Evolutionary conservation across 257 asterid species (phyloP).

Genomic region (Ocimum tenuiflorum): DNA sequence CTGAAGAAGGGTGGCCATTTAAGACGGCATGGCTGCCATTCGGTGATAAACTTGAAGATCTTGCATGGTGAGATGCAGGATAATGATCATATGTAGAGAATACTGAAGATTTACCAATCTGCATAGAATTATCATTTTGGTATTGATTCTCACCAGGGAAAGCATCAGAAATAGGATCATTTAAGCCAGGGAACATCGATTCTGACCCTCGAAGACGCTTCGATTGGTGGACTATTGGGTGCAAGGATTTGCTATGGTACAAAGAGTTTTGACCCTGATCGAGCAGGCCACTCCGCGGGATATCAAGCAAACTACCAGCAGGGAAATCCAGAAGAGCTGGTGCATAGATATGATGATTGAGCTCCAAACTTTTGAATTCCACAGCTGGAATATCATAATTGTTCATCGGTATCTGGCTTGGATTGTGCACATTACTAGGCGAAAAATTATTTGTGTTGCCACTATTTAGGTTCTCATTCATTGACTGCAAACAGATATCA

Average conservation of each 20-base stretch:
- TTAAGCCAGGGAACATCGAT: constrained; percentile 17
- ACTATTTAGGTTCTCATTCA: constrained; percentile 38
- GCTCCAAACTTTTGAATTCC: constrained; percentile 42
- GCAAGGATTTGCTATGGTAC: constrained; percentile 26
- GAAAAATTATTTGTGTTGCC: constrained; percentile 37
- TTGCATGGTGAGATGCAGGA: constrained; percentile 16
- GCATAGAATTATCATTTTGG: constrained; percentile 27
- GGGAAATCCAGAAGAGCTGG: constrained; percentile 25
- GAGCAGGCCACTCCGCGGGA: constrained; percentile 39
- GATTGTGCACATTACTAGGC: constrained; percentile 35
- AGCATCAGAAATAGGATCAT: constrained; percentile 15
- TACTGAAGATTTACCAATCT: constrained; percentile 24
- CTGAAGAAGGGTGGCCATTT: constrained; percentile 41
- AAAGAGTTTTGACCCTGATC: constrained; percentile 29
- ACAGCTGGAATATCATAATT: constrained; percentile 41
- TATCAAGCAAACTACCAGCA: constrained; percentile 35
- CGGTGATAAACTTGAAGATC: constrained; percentile 23
- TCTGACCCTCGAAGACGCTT: constrained; percentile 45
- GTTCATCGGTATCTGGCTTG: constrained; percentile 37
- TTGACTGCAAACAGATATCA: constrained; percentile 43
- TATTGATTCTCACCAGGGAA: constrained; percentile 23
- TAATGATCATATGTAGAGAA: constrained; percentile 27
- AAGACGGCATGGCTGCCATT: constrained; percentile 36
- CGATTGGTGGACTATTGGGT: constrained; percentile 26
- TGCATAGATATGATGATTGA: constrained; percentile 21